Evolutionary conservation across 345 rosid species (phyloP).

Genomic region (Leavenworthia alabamica): DNA sequence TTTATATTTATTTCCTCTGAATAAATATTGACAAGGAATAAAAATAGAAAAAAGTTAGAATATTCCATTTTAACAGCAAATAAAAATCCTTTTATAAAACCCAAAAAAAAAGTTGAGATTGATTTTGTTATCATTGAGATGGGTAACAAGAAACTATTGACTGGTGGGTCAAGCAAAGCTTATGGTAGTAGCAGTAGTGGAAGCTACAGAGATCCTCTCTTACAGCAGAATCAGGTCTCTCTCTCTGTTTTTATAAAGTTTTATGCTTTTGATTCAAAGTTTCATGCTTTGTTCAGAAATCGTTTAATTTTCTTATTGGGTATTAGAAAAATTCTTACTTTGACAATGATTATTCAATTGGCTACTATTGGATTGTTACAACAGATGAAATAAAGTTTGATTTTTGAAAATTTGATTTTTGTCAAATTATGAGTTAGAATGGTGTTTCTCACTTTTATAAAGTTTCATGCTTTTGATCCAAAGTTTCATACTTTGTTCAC

Average conservation of each 20-base stretch:
- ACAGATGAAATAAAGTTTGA: too few species aligned
- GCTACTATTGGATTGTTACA: too few species aligned
- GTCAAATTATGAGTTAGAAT: neutral
- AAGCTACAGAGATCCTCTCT: constrained; percentile 51
- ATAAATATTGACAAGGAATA: too few species aligned
- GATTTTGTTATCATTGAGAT: constrained; percentile 12
- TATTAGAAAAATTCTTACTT: neutral
- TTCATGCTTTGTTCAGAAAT: neutral
- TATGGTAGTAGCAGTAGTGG: constrained; percentile 41
- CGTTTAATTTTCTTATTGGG: neutral
- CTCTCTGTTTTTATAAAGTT: neutral
- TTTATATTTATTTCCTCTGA: too few species aligned
- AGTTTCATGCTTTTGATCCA: too few species aligned
- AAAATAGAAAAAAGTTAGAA: too few species aligned
- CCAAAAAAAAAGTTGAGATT: neutral
- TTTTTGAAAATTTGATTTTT: too few species aligned
- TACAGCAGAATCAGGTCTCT: constrained; percentile 45
- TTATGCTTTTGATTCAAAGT: neutral
- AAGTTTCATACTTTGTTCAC: too few species aligned
- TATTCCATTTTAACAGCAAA: neutral
- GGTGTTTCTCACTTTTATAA: too few species aligned
- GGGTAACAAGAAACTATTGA: constrained; percentile 58
- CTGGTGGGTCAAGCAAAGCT: constrained; percentile 46
- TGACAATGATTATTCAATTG: too few species aligned
- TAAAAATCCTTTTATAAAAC: neutral